These are phyloP conservation scores for Trichoderma lentiforme DNA, from an alignment of 2,329 filamentous ascomycete species.

Conservation along the genomic window DNA sequence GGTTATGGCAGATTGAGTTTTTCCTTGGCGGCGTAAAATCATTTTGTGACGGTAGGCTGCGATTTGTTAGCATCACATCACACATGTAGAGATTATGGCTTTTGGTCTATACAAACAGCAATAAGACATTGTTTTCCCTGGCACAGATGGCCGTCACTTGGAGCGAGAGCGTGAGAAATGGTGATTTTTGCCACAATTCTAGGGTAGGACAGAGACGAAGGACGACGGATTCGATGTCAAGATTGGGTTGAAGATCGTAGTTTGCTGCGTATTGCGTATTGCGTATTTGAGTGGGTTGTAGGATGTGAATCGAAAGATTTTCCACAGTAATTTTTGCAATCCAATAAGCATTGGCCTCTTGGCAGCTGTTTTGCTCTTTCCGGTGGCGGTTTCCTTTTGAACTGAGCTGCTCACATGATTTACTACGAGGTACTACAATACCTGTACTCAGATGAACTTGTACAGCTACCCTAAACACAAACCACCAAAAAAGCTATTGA, in stretches of 20 bases:
- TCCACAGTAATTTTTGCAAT: background rate
- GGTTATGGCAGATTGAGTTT: background rate
- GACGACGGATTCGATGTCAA: no score
- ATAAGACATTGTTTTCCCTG: background rate
- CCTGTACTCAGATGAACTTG: background rate
- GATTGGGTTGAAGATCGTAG: background rate
- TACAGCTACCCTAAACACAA: background rate
- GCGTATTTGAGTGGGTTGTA: background rate
- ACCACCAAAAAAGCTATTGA: background rate
- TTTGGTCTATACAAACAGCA: background rate
- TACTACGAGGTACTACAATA: background rate
- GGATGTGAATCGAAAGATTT: background rate
- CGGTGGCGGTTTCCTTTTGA: background rate
- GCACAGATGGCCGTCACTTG: background rate
- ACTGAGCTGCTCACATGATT: background rate
- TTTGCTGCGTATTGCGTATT: background rate
- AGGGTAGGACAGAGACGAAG: background rate
- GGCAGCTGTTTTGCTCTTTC: background rate
- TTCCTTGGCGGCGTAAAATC: background rate
- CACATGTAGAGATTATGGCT: background rate
- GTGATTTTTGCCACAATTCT: background rate
- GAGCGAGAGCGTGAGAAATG: background rate
- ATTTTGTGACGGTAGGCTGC: background rate
- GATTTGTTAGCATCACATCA: background rate
- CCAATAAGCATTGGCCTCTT: background rate